Conservation (phyloP, 257 asterid species). For the Lycium barbarum region DNA sequence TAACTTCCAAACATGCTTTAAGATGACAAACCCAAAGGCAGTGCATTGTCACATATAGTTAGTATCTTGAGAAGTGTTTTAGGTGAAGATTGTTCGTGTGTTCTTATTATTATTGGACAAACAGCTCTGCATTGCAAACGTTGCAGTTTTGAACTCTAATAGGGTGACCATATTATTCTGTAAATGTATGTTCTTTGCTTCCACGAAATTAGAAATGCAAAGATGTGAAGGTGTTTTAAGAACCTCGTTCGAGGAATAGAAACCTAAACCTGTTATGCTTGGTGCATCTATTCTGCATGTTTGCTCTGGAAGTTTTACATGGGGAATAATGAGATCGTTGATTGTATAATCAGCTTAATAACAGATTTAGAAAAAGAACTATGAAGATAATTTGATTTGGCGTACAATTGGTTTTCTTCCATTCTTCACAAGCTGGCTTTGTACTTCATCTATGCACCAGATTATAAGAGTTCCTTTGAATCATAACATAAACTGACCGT, state of each 20-base stretch:
- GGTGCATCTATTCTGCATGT: background rate
- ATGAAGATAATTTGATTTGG: background rate
- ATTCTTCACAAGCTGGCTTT: background rate
- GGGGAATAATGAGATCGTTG: background rate
- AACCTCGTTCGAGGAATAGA: background rate
- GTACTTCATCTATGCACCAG: background rate
- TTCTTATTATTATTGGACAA: background rate
- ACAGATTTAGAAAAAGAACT: background rate
- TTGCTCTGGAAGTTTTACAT: background rate
- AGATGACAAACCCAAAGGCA: background rate
- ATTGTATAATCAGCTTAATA: background rate
- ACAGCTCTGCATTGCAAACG: background rate
- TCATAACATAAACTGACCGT: background rate
- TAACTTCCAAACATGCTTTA: background rate
- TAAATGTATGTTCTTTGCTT: background rate
- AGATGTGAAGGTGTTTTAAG: background rate
- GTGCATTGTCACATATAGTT: background rate
- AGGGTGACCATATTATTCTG: background rate
- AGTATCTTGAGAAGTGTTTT: background rate
- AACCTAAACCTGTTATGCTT: background rate
- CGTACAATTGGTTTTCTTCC: background rate
- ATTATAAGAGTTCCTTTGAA: background rate
- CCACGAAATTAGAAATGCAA: background rate
- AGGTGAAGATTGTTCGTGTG: background rate
- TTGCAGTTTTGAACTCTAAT: background rate